Base-by-base conservation (phyloP, 306 rosid species). In the Crataegus laevigata region DNA sequence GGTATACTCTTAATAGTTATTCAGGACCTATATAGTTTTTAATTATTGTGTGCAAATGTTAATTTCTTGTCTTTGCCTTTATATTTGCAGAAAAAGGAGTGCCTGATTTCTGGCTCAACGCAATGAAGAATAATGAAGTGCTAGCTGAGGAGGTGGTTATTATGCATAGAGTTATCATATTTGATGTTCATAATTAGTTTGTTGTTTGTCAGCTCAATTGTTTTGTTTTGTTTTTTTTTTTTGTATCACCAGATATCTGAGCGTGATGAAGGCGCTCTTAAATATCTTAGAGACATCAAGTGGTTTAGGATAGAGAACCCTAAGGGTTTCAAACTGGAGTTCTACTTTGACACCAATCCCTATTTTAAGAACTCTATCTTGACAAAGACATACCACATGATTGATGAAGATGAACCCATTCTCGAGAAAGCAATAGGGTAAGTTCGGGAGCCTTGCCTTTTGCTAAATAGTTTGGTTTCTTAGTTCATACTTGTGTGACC, bases 261-360 rank as follows among this genome's bases (percentile, higher is more conserved):
- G 86, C 97, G 93, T 51, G 98, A 93, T 85, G 98, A 93, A 82
- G 92, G 84, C 69, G 98, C 98, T 51, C 93, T 93, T 64, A 91
- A 87, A 71, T 88, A 75, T 82, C 87, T 93, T 38, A 89, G 78
- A 79, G 98, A 93, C 73, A 89, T 93, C 76, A 93, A 93, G 88
- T 93, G 97, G 98, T 66, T 58, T 55, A 87, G 93, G 86, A 85
- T 85, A 34, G 98, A 93, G 32, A 82, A 71, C 73, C 93, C 96
- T 9, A 91, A 93, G 83, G 98, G 98, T 51, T 93, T 93, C 88
- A 93, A 88, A 77, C 92, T 93, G 6, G 97, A 93, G 29, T 93
- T 93, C 78, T 88, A 76, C 86, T 91, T 91, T 25, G 91, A 93
- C 69, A 79, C 92, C 17, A 93, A 93, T 79, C 89, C 97, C 26